These are phyloP conservation scores for Penicillium diatomitis DNA, from an alignment of 495 filamentous ascomycete species.

Conservation along the genomic window DNA sequence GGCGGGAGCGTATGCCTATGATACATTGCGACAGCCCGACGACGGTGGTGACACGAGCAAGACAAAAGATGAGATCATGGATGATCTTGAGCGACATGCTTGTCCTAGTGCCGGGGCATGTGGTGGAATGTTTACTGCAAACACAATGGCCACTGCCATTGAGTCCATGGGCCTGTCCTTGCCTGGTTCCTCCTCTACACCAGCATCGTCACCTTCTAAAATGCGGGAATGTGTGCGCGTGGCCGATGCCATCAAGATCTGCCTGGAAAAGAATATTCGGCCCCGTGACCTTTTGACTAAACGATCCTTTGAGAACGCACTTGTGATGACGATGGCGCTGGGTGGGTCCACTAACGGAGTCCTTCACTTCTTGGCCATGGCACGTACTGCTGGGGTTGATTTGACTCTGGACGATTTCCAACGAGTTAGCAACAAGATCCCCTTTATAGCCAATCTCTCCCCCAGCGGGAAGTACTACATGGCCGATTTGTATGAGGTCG, in stretches of 20 bases:
- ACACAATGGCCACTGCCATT: constrained; percentile 94
- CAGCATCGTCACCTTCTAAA: constrained; percentile 81
- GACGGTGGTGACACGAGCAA: constrained; percentile 48
- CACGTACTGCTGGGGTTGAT: constrained; percentile 74
- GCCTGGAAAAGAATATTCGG: constrained; percentile 80
- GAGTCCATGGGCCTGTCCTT: constrained; percentile 91
- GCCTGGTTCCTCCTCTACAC: constrained; percentile 84
- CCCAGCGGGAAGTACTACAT: constrained; percentile 84
- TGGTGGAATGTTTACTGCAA: constrained; percentile 95
- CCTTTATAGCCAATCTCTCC: constrained; percentile 87
- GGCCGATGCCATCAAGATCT: constrained; percentile 74
- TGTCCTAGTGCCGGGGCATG: constrained; percentile 93
- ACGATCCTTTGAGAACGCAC: constrained; percentile 82
- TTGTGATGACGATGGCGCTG: constrained; percentile 86
- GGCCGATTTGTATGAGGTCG: constrained; percentile 91
- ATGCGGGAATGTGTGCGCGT: constrained; percentile 83
- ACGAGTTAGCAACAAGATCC: constrained; percentile 78
- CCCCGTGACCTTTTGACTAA: constrained; percentile 80
- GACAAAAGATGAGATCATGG: constrained; percentile 70
- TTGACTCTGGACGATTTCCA: constrained; percentile 84
- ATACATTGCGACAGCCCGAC: constrained; percentile 49
- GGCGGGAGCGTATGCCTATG: constrained; percentile 76
- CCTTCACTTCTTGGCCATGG: constrained; percentile 92
- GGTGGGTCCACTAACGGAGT: constrained; percentile 90
- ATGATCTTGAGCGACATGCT: constrained; percentile 75